These are phyloP conservation scores for Colletotrichum viniferum DNA, from an alignment of 2,329 filamentous ascomycete genomes.

Conservation along the genomic window DNA sequence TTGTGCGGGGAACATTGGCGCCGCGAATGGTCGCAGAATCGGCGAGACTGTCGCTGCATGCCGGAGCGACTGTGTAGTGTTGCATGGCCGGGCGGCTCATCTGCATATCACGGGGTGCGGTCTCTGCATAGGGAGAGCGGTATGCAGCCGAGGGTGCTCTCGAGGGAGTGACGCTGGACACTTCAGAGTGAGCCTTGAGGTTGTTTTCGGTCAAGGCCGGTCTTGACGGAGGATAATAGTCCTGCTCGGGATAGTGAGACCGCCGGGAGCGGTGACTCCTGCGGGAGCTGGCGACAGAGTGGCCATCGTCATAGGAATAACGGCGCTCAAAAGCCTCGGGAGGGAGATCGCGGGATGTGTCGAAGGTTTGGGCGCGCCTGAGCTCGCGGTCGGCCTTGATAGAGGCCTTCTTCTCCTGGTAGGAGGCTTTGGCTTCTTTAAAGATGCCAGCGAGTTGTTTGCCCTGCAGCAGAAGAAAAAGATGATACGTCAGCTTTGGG, in stretches of 20 bases:
- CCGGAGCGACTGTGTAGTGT: slow-evolving; percentile 27
- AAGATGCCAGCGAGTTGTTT: slow-evolving; percentile 90
- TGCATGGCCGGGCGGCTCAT: slow-evolving; percentile 27
- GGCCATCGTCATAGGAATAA: slow-evolving; percentile 36
- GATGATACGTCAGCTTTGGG: slow-evolving; percentile 16
- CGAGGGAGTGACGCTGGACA: slow-evolving; percentile 54
- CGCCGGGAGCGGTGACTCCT: slow-evolving; percentile 43
- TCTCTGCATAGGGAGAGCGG: slow-evolving; percentile 48
- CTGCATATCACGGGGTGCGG: slow-evolving; percentile 45
- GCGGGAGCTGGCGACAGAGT: slow-evolving; percentile 45
- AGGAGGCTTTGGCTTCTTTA: slow-evolving; percentile 88
- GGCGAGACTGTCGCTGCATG: slow-evolving; percentile 25
- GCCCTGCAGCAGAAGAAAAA: slow-evolving; percentile 57
- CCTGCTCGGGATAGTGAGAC: slow-evolving; percentile 32
- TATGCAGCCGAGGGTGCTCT: slow-evolving; percentile 35
- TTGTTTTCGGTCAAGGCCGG: slow-evolving; percentile 56
- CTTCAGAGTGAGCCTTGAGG: slow-evolving; percentile 57
- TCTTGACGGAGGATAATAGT: slow-evolving; percentile 25
- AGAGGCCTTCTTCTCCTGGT: slow-evolving; percentile 85
- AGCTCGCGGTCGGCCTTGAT: slow-evolving; percentile 68
- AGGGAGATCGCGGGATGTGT: slow-evolving; percentile 33
- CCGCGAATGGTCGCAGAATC: slow-evolving; percentile 17
- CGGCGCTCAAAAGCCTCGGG: slow-evolving; percentile 22
- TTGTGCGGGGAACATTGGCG: slow-evolving; percentile 38
- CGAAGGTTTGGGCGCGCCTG: slow-evolving; percentile 66